Percentiles rank a stretch among this genome's conserved stretches.
phyloP scores from a whole-genome alignment of 176 grass and related monocot genomes.

The Zoysia japonica region DNA sequence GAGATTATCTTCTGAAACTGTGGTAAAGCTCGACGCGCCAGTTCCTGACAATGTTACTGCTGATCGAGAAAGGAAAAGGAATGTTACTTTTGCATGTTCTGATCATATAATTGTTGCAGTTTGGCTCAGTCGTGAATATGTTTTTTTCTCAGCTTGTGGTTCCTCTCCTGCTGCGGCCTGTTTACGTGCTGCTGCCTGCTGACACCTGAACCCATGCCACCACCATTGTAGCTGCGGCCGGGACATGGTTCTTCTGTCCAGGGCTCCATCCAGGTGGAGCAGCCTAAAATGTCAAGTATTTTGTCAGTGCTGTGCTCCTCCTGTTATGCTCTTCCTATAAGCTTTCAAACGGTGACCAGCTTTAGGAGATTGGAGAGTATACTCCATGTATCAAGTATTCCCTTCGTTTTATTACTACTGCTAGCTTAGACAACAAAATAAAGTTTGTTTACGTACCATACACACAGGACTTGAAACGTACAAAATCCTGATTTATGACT shows the following conservation, averaged over 20 bases:
- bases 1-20: conserved; percentile 11
- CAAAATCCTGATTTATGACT: no score
- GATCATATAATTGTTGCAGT: not conserved
- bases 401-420: no score
- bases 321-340: not conserved
- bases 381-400: not conserved
- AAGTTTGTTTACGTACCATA: no score
- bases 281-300: not conserved
- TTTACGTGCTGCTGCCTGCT: conserved; percentile 46
- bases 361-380: not conserved
- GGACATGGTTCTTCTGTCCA: not conserved
- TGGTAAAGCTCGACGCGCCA: conserved; percentile 21
- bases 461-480: no score
- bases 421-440: no score
- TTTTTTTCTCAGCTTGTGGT: conserved; percentile 43
- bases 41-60: not conserved
- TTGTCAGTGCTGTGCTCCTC: not conserved
- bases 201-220: conserved; percentile 24
- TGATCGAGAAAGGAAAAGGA: not conserved
- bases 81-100: not conserved
- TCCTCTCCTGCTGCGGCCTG: conserved; percentile 51
- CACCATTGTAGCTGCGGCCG: not conserved
- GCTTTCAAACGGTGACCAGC: not conserved
- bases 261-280: not conserved
- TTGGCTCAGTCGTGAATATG: not conserved